phyloP scores from a whole-genome alignment of 225 moss, liverwort and hornwort genomes.

The Sphagnum tenellum region DNA sequence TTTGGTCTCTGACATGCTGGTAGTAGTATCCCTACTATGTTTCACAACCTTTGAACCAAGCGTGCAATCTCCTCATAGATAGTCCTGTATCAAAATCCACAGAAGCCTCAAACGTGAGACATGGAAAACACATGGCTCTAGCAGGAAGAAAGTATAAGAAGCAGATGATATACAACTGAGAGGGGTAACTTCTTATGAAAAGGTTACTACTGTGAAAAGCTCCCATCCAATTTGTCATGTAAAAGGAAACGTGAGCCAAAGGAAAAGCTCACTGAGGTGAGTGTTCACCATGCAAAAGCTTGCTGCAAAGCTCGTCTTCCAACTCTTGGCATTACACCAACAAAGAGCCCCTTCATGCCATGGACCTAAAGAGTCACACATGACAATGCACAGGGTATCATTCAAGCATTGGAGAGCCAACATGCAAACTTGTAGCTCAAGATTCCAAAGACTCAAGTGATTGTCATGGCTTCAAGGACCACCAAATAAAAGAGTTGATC shows the following conservation, averaged over 20 bases:
- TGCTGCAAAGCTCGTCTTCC: slow-evolving; percentile 84
- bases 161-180: too few species aligned
- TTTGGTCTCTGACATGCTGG: too few species aligned
- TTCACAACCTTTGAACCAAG: too few species aligned
- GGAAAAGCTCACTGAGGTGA: neutral
- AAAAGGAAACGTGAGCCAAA: neutral
- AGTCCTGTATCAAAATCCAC: slow-evolving; percentile 44
- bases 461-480: neutral
- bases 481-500: neutral
- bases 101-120: slow-evolving; percentile 1
- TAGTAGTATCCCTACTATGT: too few species aligned
- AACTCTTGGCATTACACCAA: slow-evolving; percentile 74
- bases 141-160: neutral
- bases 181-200: too few species aligned
- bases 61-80: slow-evolving; percentile 80
- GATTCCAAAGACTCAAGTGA: too few species aligned
- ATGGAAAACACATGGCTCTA: neutral
- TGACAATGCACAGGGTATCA: neutral
- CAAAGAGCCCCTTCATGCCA: slow-evolving; percentile 69
- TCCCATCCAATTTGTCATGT: neutral
- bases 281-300: slow-evolving; percentile 72
- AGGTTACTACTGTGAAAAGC: neutral
- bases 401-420: neutral
- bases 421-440: too few species aligned
- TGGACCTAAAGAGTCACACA: slow-evolving; percentile 40